Base-by-base conservation (phyloP, 192 early-diverging fungal genomes). In the Coemansia sp. region DNA sequence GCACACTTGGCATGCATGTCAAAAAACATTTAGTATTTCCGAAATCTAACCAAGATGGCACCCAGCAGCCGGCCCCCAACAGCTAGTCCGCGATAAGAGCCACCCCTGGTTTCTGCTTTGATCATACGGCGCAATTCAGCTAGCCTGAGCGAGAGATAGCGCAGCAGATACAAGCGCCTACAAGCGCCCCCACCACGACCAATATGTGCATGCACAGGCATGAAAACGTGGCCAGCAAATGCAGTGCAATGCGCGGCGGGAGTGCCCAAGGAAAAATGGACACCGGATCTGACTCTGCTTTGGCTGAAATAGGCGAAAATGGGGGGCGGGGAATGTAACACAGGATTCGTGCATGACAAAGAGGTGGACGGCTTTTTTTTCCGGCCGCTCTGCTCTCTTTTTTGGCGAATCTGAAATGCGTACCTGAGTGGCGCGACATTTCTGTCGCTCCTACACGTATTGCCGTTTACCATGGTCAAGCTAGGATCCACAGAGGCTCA, bases 311-410 rank as follows among this genome's bases (percentile, higher is more conserved):
- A 20, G 42, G 18, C 42, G 39, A 40, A 40, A 16, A n/a, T 20
- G 18, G 3, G 42, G 40, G 40, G 40, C 3, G 42, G 42, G 18
- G 16, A n/a, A 45, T 45, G 42, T 40, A 40, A 40, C 39, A 40
- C 39, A 40, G 5, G 16, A 16, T 31, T 31, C 31, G 40, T 42
- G 40, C 40, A 42, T 42, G 40, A 14, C 42, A 18, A 45, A 45
- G 42, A 20, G 42, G 42, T 16, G 51, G 51, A 53, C 51, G 51
- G 51, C 51, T 53, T 53, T 53, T 53, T 53, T 31, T 9, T 5
- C 5, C 14, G n/a, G n/a, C n/a, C n/a, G 20, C 28, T 1, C 45
- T 38, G 37, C 8, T 48, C 45, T 8, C 20, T 23, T 48, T 18
- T 53, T 31, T 31, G 31, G 51, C 5, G 51, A 53, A 53, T 53